Percentiles rank a stretch among this genome's conserved stretches.
Evolutionary conservation across 2,329 filamentous ascomycete genomes (phyloP).

Genomic region (Paramyrothecium sp.): DNA sequence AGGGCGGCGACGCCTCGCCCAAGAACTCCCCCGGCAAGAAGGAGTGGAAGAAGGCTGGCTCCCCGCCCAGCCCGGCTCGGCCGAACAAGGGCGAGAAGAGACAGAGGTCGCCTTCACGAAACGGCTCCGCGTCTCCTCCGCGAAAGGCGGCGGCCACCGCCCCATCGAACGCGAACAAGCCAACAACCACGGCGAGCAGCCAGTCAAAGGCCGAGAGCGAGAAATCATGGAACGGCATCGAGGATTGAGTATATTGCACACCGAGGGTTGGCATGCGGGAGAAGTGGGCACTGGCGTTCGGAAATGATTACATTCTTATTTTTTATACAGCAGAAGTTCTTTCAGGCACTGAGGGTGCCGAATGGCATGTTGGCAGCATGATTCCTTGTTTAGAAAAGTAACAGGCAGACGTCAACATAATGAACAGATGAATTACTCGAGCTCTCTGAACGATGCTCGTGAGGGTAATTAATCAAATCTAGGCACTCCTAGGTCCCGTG

Average conservation of each 20-base stretch:
- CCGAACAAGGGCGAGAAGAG: constrained; percentile 24
- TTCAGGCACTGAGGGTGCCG: neutral
- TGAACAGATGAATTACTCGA: neutral
- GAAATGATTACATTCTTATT: neutral
- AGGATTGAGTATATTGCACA: constrained; percentile 25
- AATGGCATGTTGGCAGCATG: no score
- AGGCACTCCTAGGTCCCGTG: neutral
- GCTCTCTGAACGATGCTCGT: no score
- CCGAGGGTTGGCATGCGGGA: no score
- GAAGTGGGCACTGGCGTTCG: no score
- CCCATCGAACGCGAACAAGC: constrained; percentile 13
- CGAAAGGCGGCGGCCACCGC: constrained; percentile 25
- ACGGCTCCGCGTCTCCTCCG: constrained; percentile 16
- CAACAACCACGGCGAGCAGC: constrained; percentile 8
- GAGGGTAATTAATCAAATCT: neutral
- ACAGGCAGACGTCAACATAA: neutral
- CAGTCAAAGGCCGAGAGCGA: constrained; percentile 31
- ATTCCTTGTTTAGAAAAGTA: neutral
- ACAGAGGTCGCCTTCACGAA: constrained; percentile 22
- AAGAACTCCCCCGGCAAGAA: constrained; percentile 14
- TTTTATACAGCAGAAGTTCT: neutral
- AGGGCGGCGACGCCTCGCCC: constrained; percentile 18
- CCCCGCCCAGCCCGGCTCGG: constrained; percentile 8
- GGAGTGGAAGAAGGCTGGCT: constrained; percentile 9
- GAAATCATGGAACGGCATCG: constrained; percentile 41